Evolutionary conservation across 2,329 filamentous ascomycete species (phyloP), one percentile per base, ranked within the genome.

Genomic region (Biscogniauxia marginata): DNA sequence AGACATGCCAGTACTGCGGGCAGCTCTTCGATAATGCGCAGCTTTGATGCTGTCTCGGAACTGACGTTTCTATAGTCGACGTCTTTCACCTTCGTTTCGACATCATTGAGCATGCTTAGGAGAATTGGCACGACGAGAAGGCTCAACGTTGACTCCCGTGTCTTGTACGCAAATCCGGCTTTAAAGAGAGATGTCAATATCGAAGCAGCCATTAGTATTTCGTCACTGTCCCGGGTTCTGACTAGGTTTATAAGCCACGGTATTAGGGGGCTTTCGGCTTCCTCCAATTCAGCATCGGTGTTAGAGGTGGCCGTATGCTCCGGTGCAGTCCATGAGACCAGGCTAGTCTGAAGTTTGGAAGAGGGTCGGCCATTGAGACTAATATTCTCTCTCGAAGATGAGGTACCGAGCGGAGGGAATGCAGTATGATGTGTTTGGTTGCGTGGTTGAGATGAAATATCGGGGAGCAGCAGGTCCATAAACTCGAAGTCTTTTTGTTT

Each of bases 1-100:
- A 98, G 79, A 47, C 87, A 85, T 16, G 91, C 90, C 53, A 98
- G 78, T 9, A 96, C 83, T 1, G 84, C 81, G 7, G 93, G 90
- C 1, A 89, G 86, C 59, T 84, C 84, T 70, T 93, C 90, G 54
- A 86, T 79, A 11, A 91, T 78, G 7, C 75, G 71, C 64, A 83
- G 79, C 20, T 76, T 75, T 11, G 74, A 66, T 11, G 77, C 73
- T 24, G 69, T 72, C 24, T 71, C 59, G 13, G 49, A 58, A 22
- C 52, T 59, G 50, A 52, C 50, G 34, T 57, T 53, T 20, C 45
- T 62, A 44, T 57, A 57, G 24, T 71, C 66, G 51, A 76, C 73
- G 34, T 78, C 71, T 39, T 73, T 69, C 18, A 70, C 65, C 46
- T 73, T 69, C 30, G 65, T 66, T 22, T 76, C 73, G 11, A 73